Evolutionary conservation across 805 yeast species (phyloP), one percentile per base, ranked within the genome.

Genomic region (Barnettozyma siamensis): DNA sequence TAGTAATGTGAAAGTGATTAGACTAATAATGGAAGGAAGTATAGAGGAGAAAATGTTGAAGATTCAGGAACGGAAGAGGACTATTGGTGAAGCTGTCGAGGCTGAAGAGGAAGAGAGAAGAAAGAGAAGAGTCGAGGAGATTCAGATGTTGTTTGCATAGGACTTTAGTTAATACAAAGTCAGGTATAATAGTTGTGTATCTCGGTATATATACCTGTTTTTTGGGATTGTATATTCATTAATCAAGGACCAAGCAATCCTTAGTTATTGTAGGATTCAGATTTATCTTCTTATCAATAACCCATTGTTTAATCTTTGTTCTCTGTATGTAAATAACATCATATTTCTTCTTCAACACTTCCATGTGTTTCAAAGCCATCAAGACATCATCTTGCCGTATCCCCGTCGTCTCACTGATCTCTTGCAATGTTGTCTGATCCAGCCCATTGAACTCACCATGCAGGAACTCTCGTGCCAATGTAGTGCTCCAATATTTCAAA

Each of bases 21-120:
- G 97, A 44, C 89, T 89, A 54, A 87, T 89, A 33, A 79, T 89
- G 63, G 81, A 81, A 50, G 78, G 79, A 35, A 79, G 91, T 44
- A 85, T 89, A 18, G 98, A 89, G 58, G 93, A 82, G 46, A 78
- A 88, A 51, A 91, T 89, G 93, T 67, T 91, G 37, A 72, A 76
- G 47, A 85, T 91, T 31, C 98, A 89, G 59, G 95, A 86, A 48
- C 66, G 89, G 30, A 91, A 89, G 58, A 72, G 83, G 50, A 83
- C 79, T 37, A 67, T 83, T 44, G 91, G 91, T n/a, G 89, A 83
- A 51, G 86, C 83, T 0, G 80, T 83, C 35, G 85, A 81, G 31
- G 78, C 75, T 3, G 84, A 76, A 46, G 91, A 83, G 52, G 89
- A 82, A 42, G 91, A 83, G 55, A 70, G 85, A 58, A 65, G 85